Evolutionary conservation across 164 flowering plant species (phyloP).

Genomic region (Piper betle): DNA sequence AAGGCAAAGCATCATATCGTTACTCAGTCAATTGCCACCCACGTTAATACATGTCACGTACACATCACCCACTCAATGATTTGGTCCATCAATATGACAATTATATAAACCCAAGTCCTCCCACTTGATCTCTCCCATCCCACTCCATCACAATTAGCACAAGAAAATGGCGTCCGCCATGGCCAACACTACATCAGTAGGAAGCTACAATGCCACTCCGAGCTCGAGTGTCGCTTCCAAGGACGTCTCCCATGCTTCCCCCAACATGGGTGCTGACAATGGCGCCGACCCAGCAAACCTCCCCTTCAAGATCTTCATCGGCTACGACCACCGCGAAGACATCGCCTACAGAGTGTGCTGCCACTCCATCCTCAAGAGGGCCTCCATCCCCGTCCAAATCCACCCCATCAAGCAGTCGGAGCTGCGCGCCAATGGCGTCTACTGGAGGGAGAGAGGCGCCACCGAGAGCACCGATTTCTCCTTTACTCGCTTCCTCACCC

Average conservation of each 20-base stretch:
- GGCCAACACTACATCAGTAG: too few species aligned
- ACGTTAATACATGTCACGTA: too few species aligned
- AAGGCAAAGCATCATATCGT: too few species aligned
- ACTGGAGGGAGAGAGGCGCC: conserved; percentile 72
- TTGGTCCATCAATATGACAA: too few species aligned
- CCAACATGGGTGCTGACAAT: conserved; percentile 7
- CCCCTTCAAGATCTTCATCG: conserved; percentile 65
- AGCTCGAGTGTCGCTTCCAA: too few species aligned
- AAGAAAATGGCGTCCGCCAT: too few species aligned
- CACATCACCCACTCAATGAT: too few species aligned
- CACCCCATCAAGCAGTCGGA: conserved; percentile 68
- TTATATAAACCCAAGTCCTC: too few species aligned
- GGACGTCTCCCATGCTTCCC: neutral
- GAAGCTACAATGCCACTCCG: too few species aligned
- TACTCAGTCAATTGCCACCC: too few species aligned
- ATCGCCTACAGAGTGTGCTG: conserved; percentile 73
- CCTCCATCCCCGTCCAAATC: conserved; percentile 69
- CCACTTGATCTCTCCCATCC: too few species aligned
- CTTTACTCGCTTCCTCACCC: conserved; percentile 70
- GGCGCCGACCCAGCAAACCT: conserved; percentile 5
- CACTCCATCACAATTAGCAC: too few species aligned
- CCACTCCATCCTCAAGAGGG: conserved; percentile 52
- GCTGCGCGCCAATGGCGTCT: conserved; percentile 49
- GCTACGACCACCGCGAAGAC: conserved; percentile 87
- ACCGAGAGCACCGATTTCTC: conserved; percentile 95